phyloP scores from a whole-genome alignment of 768 basidiomycete species.

The Termitomyces bulborhizus region DNA sequence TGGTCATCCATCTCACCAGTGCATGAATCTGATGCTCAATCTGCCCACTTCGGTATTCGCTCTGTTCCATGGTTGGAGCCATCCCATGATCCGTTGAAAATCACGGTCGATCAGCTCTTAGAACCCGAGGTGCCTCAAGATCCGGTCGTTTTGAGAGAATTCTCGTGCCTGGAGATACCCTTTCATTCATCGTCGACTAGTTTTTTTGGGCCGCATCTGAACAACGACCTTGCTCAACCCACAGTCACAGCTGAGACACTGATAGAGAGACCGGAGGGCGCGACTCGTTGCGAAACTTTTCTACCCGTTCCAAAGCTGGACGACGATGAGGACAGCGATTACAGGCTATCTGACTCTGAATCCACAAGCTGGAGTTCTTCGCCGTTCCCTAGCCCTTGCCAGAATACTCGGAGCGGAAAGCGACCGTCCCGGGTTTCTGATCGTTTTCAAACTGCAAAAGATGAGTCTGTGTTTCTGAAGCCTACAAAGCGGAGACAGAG shows the following conservation, averaged over 20 bases:
- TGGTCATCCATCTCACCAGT: conserved; percentile 3
- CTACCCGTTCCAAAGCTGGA: background rate
- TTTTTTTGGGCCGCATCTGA: background rate
- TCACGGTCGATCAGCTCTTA: conserved; percentile 16
- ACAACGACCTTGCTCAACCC: background rate
- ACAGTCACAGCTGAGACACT: background rate
- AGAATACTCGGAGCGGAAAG: conserved; percentile 8
- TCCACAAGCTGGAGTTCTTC: conserved; percentile 6
- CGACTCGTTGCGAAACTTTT: background rate
- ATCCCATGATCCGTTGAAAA: conserved; percentile 29
- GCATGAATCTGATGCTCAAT: background rate
- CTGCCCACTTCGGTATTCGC: background rate
- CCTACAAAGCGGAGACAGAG: background rate
- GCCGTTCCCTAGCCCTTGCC: conserved; percentile 15
- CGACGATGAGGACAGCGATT: conserved; percentile 12
- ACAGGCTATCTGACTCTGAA: conserved; percentile 7
- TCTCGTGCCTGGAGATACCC: background rate
- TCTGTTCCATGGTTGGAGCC: conserved; percentile 14
- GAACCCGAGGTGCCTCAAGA: background rate
- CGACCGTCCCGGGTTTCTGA: background rate
- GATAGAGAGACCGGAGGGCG: background rate
- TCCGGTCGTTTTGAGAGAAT: background rate
- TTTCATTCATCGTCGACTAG: background rate
- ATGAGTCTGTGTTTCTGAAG: background rate
- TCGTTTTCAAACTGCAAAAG: background rate